Evolutionary conservation across 1,139 yeast genomes (phyloP), one percentile per base, ranked within the genome.

Genomic region (Hyphopichia fennica): DNA sequence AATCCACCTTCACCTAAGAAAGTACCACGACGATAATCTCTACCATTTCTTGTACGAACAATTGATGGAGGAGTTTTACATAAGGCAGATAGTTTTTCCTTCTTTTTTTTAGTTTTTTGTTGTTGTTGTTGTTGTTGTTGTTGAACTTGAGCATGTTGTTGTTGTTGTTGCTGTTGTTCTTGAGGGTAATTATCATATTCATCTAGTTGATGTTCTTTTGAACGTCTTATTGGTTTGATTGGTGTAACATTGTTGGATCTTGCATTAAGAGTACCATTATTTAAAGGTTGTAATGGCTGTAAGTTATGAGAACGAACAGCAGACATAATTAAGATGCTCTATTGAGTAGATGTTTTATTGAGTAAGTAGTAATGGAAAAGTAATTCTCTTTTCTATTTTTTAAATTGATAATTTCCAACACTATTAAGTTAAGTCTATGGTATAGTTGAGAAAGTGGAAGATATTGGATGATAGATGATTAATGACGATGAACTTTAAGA

Each of bases 1-100:
- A 95, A 95, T 0, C 99, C 99, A 45, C 99, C 99, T 70, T 90
- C 99, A 27, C 99, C 99, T 32, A 95, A 72, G 54, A 91, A 90
- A 45, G 77, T 77, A 2, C 98, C 98, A 60, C 99, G 81, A 55
- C 88, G 88, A 65, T 88, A 93, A 56, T 90, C 95, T 58, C 88
- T 78, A 42, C 97, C 96, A 49, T 80, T 77, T 68, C 93, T 79
- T 35, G 95, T 89, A 54, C 93, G 79, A 53, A 93, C 95, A 48
- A 89, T 80, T 15, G 96, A 85, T 30, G 98, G 97, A 3, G 98
- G 97, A 4, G 97, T 91, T 64, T 89, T 89, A 63, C 98, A 91
- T 42, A 91, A 72, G 1, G 96, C 81, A 1, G 96, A 86, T 38
- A 88, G 72, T 60, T 90, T 90, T 62, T 88, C 96, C 67, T 86